phyloP scores from a whole-genome alignment of 371 early-diverging fungal genomes.

The Sporodiniella umbellata region DNA sequence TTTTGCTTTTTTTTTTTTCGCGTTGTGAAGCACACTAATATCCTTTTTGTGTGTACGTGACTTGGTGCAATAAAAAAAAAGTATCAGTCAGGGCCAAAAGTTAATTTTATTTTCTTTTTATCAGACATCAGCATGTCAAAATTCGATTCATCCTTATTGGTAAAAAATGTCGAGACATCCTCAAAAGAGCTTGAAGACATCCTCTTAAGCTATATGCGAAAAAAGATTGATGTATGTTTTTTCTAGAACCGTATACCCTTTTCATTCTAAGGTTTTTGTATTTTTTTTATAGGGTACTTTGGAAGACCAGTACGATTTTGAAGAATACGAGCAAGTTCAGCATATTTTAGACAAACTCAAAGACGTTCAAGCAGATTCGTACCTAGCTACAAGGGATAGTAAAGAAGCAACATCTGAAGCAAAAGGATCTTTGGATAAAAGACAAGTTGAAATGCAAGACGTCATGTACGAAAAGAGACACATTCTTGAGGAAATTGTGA shows the following conservation, averaged over 20 bases:
- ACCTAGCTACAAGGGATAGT: constrained; percentile 21
- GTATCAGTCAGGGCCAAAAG: too few species aligned
- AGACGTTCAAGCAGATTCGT: constrained; percentile 28
- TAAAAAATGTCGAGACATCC: neutral
- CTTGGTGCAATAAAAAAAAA: neutral
- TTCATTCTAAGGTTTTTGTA: too few species aligned
- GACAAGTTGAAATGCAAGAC: constrained; percentile 39
- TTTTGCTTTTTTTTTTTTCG: too few species aligned
- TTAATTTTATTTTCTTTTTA: neutral
- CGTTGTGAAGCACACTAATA: too few species aligned
- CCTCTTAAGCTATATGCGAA: neutral
- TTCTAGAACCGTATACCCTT: too few species aligned
- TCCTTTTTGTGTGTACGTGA: too few species aligned
- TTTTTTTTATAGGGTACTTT: constrained; percentile 17
- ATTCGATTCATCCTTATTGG: neutral
- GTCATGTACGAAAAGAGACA: constrained; percentile 48
- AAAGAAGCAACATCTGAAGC: constrained; percentile 43
- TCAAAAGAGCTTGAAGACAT: neutral
- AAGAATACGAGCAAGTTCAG: constrained; percentile 14
- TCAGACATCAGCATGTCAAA: neutral
- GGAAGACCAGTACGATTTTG: constrained; percentile 8
- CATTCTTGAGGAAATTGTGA: constrained; percentile 42
- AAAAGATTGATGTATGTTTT: neutral
- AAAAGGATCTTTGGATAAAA: constrained; percentile 39
- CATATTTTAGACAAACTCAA: constrained; percentile 18